Conservation (phyloP, 352 stramenopile genomes). For the Peronosclerospora sorghi region DNA sequence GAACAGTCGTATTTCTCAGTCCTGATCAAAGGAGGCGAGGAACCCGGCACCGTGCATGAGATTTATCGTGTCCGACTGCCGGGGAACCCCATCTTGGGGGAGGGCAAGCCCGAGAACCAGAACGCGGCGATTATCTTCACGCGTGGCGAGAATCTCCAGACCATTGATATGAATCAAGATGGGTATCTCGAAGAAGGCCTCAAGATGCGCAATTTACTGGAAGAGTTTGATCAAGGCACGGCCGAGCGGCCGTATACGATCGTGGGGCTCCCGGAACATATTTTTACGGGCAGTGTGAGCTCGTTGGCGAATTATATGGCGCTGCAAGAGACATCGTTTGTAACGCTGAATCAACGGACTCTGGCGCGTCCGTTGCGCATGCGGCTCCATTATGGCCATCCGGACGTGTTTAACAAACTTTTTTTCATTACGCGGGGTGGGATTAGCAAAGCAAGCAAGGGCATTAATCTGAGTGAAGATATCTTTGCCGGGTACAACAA, state of each 20-base stretch:
- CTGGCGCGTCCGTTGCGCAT: constrained; percentile 92
- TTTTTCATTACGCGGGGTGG: constrained; percentile 98
- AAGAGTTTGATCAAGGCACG: constrained; percentile 91
- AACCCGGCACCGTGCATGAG: constrained; percentile 70
- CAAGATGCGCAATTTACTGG: constrained; percentile 98
- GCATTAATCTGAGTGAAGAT: constrained; percentile 99
- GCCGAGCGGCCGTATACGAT: constrained; percentile 86
- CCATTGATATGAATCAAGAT: constrained; percentile 99
- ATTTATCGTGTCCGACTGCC: constrained; percentile 96
- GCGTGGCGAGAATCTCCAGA: constrained; percentile 94
- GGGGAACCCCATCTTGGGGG: constrained; percentile 96
- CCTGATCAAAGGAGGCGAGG: constrained; percentile 90
- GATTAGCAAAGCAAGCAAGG: constrained; percentile 98
- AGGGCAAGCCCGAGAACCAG: constrained; percentile 99
- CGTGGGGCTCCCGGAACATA: constrained; percentile 97
- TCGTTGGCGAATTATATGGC: constrained; percentile 99
- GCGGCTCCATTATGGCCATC: constrained; percentile 97
- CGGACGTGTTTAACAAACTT: constrained; percentile 99
- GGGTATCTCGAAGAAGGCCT: constrained; percentile 97
- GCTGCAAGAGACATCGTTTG: constrained; percentile 97
- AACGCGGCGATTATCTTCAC: constrained; percentile 99
- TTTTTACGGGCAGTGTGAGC: constrained; percentile 98
- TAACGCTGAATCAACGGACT: constrained; percentile 96
- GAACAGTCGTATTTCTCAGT: constrained; percentile 95
- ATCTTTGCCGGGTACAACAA: constrained; percentile 99